Conservation (phyloP, 768 basidiomycete species). For the Tricholoma flavovirens region DNA sequence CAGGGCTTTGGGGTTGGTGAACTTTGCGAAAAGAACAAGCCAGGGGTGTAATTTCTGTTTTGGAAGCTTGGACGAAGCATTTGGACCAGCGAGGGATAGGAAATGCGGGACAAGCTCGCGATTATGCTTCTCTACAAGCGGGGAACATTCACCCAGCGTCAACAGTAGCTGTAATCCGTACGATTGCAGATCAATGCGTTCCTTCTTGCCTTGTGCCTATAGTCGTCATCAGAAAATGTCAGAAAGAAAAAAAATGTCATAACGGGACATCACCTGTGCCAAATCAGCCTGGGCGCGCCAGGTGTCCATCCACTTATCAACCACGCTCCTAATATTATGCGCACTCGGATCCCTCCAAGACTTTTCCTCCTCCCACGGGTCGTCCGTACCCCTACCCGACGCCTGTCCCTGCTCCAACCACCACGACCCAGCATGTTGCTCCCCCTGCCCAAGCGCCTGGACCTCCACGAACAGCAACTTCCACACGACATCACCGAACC, state of each 20-base stretch:
- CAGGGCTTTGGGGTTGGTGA: slow-evolving; percentile 89
- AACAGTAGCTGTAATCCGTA: slow-evolving; percentile 81
- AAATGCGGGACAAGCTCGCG: slow-evolving; percentile 86
- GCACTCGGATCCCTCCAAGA: slow-evolving; percentile 74
- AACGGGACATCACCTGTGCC: slow-evolving; percentile 26
- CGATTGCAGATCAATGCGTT: slow-evolving; percentile 64
- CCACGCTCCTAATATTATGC: slow-evolving; percentile 48
- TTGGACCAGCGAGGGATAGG: slow-evolving; percentile 44
- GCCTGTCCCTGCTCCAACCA: slow-evolving; percentile 11
- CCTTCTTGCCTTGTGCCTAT: slow-evolving; percentile 30
- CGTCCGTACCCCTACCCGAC: slow-evolving; percentile 22
- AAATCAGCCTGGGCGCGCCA: slow-evolving; percentile 21
- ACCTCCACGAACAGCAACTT: slow-evolving; percentile 42
- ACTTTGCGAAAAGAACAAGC: slow-evolving; percentile 84
- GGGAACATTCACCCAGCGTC: slow-evolving; percentile 60
- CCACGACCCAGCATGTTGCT: background rate
- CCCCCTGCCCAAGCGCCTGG: slow-evolving; percentile 19
- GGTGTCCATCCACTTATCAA: slow-evolving; percentile 43
- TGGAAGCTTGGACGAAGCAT: slow-evolving; percentile 36
- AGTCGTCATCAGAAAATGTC: background rate
- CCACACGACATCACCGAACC: slow-evolving; percentile 76
- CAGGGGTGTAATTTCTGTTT: slow-evolving; percentile 65
- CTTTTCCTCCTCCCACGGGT: slow-evolving; percentile 65
- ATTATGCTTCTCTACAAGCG: slow-evolving; percentile 81
- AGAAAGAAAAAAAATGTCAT: background rate